Percentiles rank a stretch among this genome's conserved stretches.
Evolutionary conservation across 2,329 filamentous ascomycete species (phyloP).

Genomic region (Neonectria punicea): DNA sequence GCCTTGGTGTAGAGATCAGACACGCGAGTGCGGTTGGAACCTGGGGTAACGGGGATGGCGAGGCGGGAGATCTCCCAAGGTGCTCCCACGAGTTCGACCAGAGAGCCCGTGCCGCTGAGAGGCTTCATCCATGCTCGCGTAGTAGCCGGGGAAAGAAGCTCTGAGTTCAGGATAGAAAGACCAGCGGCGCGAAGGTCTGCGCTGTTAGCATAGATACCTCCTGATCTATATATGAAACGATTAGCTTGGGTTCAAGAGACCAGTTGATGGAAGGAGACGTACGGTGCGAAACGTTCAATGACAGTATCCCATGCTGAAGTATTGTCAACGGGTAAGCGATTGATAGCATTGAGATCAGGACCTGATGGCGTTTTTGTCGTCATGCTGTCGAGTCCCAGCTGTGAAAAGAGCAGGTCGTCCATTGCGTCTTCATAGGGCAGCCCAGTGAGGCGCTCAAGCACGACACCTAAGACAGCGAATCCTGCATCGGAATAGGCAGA

Average conservation of each 20-base stretch:
- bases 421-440: conserved; percentile 28
- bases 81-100: conserved; percentile 32
- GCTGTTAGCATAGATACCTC: conserved; percentile 26
- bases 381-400: conserved; percentile 27
- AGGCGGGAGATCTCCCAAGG: conserved; percentile 39
- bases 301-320: conserved; percentile 29
- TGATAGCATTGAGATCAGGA: conserved; percentile 25
- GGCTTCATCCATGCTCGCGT: conserved; percentile 38
- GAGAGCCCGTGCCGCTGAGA: conserved; percentile 27
- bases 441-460: conserved; percentile 31
- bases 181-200: conserved; percentile 30
- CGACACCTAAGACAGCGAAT: conserved; percentile 22
- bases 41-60: conserved; percentile 35
- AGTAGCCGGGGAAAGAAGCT: conserved; percentile 15
- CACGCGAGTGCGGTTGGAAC: conserved; percentile 40
- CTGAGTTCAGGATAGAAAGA: conserved; percentile 35
- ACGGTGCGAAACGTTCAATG: conserved; percentile 34
- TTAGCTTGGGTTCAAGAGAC: not conserved
- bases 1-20: conserved; percentile 44
- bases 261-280: conserved; percentile 5
- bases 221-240: conserved; percentile 19
- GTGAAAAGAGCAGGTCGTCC: conserved; percentile 5
- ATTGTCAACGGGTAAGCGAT: not conserved
- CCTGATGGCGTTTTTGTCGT: conserved; percentile 9
- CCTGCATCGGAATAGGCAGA: conserved; percentile 39